phyloP scores from a whole-genome alignment of 2,329 filamentous ascomycete genomes.

The Grosmannia serpens region DNA sequence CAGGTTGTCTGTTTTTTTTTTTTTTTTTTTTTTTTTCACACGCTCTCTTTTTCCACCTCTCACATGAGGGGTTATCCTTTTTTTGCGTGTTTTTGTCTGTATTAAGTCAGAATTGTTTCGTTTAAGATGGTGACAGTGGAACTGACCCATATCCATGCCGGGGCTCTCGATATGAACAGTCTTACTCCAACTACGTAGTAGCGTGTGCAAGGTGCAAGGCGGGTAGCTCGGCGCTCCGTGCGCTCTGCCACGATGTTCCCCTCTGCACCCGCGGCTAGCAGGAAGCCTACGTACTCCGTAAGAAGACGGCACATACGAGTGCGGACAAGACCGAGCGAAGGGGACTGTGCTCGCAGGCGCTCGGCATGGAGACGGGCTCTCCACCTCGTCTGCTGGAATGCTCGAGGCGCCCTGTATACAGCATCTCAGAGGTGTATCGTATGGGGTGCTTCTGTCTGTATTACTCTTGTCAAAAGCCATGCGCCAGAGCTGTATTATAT shows the following conservation, averaged over 20 bases:
- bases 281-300: not conserved
- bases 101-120: not conserved
- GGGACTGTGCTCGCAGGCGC: not conserved
- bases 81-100: not conserved
- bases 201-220: not conserved
- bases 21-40: not conserved
- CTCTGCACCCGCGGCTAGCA: not conserved
- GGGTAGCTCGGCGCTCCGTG: constrained; percentile 1
- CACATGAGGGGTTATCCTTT: not conserved
- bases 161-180: not conserved
- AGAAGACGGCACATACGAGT: not conserved
- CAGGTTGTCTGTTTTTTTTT: not conserved
- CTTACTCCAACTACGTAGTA: too few species aligned
- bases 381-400: too few species aligned
- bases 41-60: not conserved
- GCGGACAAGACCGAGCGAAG: not conserved
- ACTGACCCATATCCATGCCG: not conserved
- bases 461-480: not conserved
- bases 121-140: not conserved
- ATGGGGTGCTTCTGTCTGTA: too few species aligned
- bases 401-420: too few species aligned
- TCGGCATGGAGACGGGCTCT: not conserved
- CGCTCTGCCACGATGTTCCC: not conserved
- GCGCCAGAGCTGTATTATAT: not conserved
- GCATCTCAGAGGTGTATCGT: too few species aligned